Conservation (phyloP, 352 stramenopile genomes). For the Hyaloperonospora arabidopsidis region DNA sequence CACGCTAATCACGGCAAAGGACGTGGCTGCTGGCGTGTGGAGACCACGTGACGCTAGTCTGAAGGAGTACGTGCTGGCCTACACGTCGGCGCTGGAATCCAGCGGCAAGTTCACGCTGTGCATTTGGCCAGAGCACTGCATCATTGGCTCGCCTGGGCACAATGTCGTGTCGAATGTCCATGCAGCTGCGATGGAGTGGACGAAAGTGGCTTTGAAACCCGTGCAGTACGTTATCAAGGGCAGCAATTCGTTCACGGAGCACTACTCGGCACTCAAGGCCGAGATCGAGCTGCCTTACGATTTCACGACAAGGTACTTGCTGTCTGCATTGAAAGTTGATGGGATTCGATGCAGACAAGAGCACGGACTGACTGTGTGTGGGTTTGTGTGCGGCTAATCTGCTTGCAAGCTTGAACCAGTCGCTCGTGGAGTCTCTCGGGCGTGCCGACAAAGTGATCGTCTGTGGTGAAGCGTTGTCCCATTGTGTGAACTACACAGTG, state of each 20-base stretch:
- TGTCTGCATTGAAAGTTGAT: not conserved
- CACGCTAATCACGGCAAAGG: conserved; percentile 85
- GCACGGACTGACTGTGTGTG: no score
- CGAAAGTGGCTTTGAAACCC: conserved; percentile 41
- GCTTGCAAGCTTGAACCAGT: conserved; percentile 64
- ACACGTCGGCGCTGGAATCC: conserved; percentile 84
- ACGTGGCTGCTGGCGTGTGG: conserved; percentile 60
- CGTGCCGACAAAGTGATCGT: conserved; percentile 83
- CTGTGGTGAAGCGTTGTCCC: conserved; percentile 91
- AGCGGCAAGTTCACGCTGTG: conserved; percentile 87
- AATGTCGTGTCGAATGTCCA: conserved; percentile 81
- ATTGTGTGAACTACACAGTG: conserved; percentile 96
- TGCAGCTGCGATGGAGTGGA: conserved; percentile 82
- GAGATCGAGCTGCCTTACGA: conserved; percentile 87
- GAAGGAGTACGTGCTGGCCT: conserved; percentile 83
- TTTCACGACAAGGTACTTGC: conserved; percentile 42
- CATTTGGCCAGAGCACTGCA: conserved; percentile 97
- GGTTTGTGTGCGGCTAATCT: conserved; percentile 12
- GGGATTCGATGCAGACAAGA: not conserved
- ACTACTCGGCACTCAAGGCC: conserved; percentile 91
- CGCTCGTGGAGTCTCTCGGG: conserved; percentile 82
- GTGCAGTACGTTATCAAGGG: conserved; percentile 91
- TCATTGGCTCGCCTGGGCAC: conserved; percentile 89
- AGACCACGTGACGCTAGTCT: conserved; percentile 54
- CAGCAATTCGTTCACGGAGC: conserved; percentile 92